Percentiles rank a stretch among this genome's conserved stretches.
Evolutionary conservation across 202 grass and related monocot species (phyloP).

Genomic region (Schoenoplectus triqueter): DNA sequence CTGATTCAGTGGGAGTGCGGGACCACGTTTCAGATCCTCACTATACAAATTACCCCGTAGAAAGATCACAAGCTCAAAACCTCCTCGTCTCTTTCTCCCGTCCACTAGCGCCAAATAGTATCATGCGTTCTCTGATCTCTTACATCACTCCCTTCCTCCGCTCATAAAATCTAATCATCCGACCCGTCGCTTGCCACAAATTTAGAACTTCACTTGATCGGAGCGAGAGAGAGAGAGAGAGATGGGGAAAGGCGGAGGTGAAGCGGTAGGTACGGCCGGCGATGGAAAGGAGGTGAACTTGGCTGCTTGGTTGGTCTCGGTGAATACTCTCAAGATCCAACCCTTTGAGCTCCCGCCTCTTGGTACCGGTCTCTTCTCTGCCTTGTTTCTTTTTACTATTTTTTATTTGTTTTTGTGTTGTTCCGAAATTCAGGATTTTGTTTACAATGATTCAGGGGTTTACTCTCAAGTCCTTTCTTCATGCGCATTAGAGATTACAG

Average conservation of each 20-base stretch:
- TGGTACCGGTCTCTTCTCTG: background rate
- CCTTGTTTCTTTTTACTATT: background rate
- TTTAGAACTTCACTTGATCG: background rate
- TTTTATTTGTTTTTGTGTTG: background rate
- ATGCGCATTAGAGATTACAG: background rate
- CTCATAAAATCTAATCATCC: slow-evolving; percentile 22
- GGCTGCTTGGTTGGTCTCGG: slow-evolving; percentile 87
- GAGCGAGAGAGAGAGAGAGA: background rate
- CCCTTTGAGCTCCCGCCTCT: slow-evolving; percentile 78
- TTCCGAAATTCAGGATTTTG: background rate
- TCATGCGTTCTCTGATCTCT: background rate
- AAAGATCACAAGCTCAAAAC: too few relatives aligned
- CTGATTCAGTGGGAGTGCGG: too few relatives aligned
- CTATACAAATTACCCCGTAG: background rate
- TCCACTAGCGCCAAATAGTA: background rate
- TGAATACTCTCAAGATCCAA: slow-evolving; percentile 88
- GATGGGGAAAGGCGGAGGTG: slow-evolving; percentile 61
- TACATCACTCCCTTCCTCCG: too few relatives aligned
- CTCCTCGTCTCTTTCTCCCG: background rate
- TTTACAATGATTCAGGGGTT: background rate
- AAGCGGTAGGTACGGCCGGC: slow-evolving; percentile 20
- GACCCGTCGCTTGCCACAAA: background rate
- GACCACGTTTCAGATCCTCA: background rate
- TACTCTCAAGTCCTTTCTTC: background rate
- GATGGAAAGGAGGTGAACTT: slow-evolving; percentile 67